Conservation (phyloP, 73 alveolate species). For the Strombidium stylifer region DNA sequence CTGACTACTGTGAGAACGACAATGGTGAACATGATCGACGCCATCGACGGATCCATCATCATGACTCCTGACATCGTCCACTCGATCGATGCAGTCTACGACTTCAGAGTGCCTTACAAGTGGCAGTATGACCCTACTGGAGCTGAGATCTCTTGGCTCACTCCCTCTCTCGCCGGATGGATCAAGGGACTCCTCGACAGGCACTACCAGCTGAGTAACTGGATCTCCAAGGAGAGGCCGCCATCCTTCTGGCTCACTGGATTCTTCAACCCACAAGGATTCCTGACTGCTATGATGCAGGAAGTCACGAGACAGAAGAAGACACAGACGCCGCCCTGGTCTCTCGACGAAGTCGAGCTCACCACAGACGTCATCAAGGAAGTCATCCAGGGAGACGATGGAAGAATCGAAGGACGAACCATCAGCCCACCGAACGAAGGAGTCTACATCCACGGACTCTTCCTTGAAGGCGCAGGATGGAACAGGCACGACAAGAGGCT, state of each 20-base stretch:
- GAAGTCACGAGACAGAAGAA: conserved; percentile 96
- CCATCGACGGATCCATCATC: conserved; percentile 98
- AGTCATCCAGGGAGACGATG: conserved; percentile 69
- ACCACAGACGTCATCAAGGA: conserved; percentile 72
- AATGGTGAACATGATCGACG: conserved; percentile 90
- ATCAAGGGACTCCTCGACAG: conserved; percentile 96
- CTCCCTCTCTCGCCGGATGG: conserved; percentile 98
- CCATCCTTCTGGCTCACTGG: conserved; percentile 95
- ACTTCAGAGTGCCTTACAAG: conserved; percentile 91
- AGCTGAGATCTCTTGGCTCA: conserved; percentile 99
- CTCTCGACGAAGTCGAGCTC: conserved; percentile 91
- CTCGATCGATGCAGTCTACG: conserved; percentile 92
- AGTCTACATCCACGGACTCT: conserved; percentile 95
- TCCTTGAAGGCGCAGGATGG: conserved; percentile 98
- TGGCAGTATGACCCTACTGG: conserved; percentile 99
- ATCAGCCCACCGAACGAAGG: conserved; percentile 81
- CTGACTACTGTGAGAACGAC: conserved; percentile 89
- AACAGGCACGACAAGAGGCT: conserved; percentile 88
- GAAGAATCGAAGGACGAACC: conserved; percentile 61
- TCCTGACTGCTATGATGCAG: conserved; percentile 98
- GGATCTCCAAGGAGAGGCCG: conserved; percentile 96
- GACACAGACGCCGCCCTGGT: conserved; percentile 89
- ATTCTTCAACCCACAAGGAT: conserved; percentile 99
- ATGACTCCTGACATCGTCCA: conserved; percentile 99
- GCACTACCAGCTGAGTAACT: conserved; percentile 92